Evolutionary conservation across 108 stramenopile species (phyloP), one percentile per base, ranked within the genome.

Genomic region (Skeletonema marinoi): DNA sequence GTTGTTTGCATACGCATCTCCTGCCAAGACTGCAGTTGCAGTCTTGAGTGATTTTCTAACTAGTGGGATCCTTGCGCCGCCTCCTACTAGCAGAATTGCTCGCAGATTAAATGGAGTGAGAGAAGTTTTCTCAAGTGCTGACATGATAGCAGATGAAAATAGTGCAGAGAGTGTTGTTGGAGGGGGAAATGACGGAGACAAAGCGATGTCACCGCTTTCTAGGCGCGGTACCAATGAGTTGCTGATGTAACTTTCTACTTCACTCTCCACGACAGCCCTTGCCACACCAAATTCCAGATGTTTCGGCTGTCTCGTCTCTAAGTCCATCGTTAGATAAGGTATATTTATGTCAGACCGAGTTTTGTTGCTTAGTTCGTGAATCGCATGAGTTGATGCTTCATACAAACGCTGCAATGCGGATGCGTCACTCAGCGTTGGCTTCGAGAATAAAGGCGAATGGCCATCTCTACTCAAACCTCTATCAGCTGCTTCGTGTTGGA

Each of bases 251-350:
- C 68, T 58, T 58, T 92, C 73, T 10, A 92, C 83, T 8, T 73
- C 51, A 41, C 87, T 73, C 32, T 94, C 88, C 38, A 94, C 17
- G 2, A 90, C 82, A n/a, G 66, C 78, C 51, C 93, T 82, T 32
- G 93, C 85, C 33, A 94, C 61, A 3, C 78, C 82, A 30, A 81
- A 65, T 9, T 91, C 86, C 62, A 92, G 87, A 78, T 94, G 93
- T 30, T 74, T 56, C 4, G 84, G 84, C 32, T 84, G 87, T 42
- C 80, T 72, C 14, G 82, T 83, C 38, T 60, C 31, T 19, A 80
- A 10, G 61, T 86, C 79, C 73, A 86, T 86, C 10, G 82, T 75
- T n/a, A 92, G 78, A 68, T 87, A 94, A 2, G 91, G 93, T 56
- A 94, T 78, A 74, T 94, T 89, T 35, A 94, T 73, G 32, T 85